phyloP scores from a whole-genome alignment of 768 basidiomycete genomes.

The Mycena amicta region DNA sequence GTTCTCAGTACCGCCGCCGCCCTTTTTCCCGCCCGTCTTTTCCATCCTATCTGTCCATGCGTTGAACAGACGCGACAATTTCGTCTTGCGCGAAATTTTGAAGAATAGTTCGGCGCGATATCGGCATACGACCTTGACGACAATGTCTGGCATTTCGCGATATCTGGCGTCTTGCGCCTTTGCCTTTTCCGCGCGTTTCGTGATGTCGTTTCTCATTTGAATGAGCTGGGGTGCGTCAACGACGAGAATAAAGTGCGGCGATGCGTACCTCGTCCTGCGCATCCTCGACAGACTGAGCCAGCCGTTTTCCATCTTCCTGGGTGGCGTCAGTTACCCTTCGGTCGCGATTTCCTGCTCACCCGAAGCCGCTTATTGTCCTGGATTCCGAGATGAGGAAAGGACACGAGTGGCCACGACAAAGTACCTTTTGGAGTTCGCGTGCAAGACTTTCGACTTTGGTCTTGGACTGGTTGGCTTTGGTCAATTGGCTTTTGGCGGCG shows the following conservation, averaged over 20 bases:
- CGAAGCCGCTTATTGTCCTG: slow-evolving; percentile 90
- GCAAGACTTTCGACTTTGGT: slow-evolving; percentile 89
- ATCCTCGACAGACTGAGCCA: slow-evolving; percentile 81
- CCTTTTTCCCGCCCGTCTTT: slow-evolving; percentile 50
- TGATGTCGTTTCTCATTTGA: slow-evolving; percentile 82
- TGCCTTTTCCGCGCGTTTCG: slow-evolving; percentile 77
- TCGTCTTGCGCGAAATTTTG: slow-evolving; percentile 90
- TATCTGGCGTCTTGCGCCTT: slow-evolving; percentile 80
- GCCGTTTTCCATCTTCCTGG: slow-evolving; percentile 83
- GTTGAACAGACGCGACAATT: slow-evolving; percentile 78
- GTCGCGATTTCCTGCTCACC: slow-evolving; percentile 44
- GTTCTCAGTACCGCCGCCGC: slow-evolving; percentile 43
- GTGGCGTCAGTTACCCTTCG: slow-evolving; percentile 26
- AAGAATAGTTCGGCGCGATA: slow-evolving; percentile 91
- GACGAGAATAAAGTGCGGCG: slow-evolving; percentile 7
- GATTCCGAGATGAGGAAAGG: slow-evolving; percentile 10
- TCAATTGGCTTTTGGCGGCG: slow-evolving; percentile 85
- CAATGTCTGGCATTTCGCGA: slow-evolving; percentile 86
- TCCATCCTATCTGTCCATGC: slow-evolving; percentile 93
- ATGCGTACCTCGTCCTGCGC: slow-evolving; percentile 78
- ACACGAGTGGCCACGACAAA: neutral
- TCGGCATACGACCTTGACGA: slow-evolving; percentile 85
- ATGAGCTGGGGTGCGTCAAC: slow-evolving; percentile 49
- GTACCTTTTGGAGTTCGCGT: slow-evolving; percentile 85
- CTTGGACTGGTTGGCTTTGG: slow-evolving; percentile 87